Percentiles rank a stretch among this genome's conserved stretches.
Evolutionary conservation across 257 asterid species (phyloP).

Genomic region (Coffea canephora): DNA sequence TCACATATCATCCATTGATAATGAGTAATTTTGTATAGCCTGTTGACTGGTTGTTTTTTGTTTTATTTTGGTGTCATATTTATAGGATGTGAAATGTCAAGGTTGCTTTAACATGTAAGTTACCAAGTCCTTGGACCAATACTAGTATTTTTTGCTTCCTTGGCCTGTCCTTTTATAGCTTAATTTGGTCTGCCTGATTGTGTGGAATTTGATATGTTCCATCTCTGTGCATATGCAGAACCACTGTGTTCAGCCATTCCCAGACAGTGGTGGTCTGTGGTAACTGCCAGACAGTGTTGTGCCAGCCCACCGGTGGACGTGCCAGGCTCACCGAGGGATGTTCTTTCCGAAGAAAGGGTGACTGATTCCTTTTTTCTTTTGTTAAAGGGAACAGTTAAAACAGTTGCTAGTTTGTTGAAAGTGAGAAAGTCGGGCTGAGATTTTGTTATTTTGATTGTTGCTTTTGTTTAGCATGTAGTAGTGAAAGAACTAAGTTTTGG

Average conservation of each 20-base stretch:
- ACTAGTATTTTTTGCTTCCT: neutral
- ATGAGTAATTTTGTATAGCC: neutral
- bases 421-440: conserved; percentile 2
- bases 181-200: neutral
- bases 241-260: conserved; percentile 54
- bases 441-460: conserved; percentile 7
- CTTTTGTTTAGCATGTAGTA: conserved; percentile 4
- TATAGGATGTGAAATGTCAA: conserved; percentile 58
- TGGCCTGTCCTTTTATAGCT: neutral
- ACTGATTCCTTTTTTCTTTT: conserved; percentile 16
- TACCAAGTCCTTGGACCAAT: neutral
- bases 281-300: conserved; percentile 52
- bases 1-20: neutral
- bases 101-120: conserved; percentile 70
- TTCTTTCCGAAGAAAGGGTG: conserved; percentile 72
- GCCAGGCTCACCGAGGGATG: conserved; percentile 78
- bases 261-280: conserved; percentile 61
- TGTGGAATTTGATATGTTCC: neutral
- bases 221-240: conserved; percentile 28
- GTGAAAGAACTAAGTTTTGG: neutral
- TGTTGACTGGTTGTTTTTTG: neutral
- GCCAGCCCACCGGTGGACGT: conserved; percentile 67
- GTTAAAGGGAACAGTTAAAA: neutral
- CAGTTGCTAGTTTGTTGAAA: neutral
- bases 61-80: neutral